These are phyloP conservation scores for Fusarium napiforme DNA, from an alignment of 2,329 filamentous ascomycete species.

Conservation along the genomic window DNA sequence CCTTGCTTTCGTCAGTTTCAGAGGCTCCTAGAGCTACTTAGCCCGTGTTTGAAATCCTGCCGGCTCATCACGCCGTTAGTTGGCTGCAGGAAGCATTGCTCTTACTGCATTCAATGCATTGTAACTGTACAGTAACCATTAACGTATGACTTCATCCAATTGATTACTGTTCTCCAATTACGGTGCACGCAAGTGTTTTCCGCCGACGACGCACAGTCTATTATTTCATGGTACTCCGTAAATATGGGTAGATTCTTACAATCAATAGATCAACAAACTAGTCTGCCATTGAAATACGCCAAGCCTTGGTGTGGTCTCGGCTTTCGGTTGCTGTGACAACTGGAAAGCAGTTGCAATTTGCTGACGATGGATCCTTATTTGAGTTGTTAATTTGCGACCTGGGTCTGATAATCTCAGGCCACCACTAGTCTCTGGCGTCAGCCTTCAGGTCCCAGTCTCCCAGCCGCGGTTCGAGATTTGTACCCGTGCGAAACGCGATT, in stretches of 20 bases:
- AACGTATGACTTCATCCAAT: slow-evolving; percentile 19
- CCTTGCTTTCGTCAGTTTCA: slow-evolving; percentile 26
- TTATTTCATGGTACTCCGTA: slow-evolving; percentile 1
- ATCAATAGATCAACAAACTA: slow-evolving; percentile 18
- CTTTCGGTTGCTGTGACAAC: slow-evolving; percentile 44
- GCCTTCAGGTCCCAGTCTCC: neutral
- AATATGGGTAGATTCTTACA: neutral
- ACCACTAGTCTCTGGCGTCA: slow-evolving; percentile 25
- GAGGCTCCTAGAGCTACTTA: slow-evolving; percentile 16
- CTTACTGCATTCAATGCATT: neutral
- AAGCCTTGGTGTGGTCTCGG: slow-evolving; percentile 31
- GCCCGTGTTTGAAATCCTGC: slow-evolving; percentile 4
- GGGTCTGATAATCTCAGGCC: slow-evolving; percentile 17
- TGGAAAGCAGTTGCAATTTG: slow-evolving; percentile 2
- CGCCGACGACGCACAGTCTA: neutral
- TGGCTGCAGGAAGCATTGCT: slow-evolving; percentile 27
- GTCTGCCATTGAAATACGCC: slow-evolving; percentile 15
- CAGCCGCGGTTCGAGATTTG: slow-evolving; percentile 13
- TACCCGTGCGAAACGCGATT: slow-evolving; percentile 9
- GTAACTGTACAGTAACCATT: slow-evolving; percentile 1
- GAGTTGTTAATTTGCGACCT: slow-evolving; percentile 22
- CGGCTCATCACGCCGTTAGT: slow-evolving; percentile 18
- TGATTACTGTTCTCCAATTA: slow-evolving; percentile 15
- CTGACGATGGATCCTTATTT: slow-evolving; percentile 26
- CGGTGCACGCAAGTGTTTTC: slow-evolving; percentile 2